These are phyloP conservation scores for Arxiozyma slooffiae DNA, from an alignment of 1,139 yeast genomes.

Conservation along the genomic window DNA sequence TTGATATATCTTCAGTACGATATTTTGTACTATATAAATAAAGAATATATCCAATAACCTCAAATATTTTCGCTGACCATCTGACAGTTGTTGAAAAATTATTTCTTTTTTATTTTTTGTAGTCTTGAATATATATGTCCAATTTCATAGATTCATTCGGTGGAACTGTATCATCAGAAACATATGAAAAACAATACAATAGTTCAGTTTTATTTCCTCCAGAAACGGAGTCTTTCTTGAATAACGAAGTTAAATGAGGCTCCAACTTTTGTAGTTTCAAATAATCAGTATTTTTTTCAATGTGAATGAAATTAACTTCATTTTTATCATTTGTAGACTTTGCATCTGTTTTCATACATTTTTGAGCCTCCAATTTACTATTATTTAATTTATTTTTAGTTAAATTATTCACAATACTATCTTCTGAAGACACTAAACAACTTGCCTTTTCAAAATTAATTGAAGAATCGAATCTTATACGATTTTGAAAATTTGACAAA, in stretches of 20 bases:
- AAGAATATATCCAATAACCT: conserved; percentile 54
- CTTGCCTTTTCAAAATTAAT: conserved; percentile 2
- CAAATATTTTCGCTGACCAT: conserved; percentile 44
- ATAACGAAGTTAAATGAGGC: conserved; percentile 29
- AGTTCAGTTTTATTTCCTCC: conserved; percentile 37
- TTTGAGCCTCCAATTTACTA: background rate
- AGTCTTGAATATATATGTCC: conserved; percentile 32
- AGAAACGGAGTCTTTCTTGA: conserved; percentile 29
- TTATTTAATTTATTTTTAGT: conserved; percentile 1
- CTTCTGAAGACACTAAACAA: background rate
- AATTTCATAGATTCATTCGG: conserved; percentile 27
- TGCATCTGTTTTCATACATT: background rate
- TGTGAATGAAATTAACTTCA: background rate
- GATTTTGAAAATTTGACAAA: background rate
- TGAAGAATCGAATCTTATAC: conserved; percentile 7
- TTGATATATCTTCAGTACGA: conserved; percentile 17
- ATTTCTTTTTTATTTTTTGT: conserved; percentile 18
- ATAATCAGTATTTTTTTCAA: background rate
- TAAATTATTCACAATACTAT: background rate
- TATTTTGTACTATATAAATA: conserved; percentile 26
- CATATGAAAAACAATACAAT: conserved; percentile 46
- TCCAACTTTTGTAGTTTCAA: background rate
- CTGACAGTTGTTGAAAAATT: conserved; percentile 34
- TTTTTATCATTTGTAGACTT: background rate
- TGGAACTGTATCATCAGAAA: conserved; percentile 33